Evolutionary conservation across 2,329 filamentous ascomycete species (phyloP).

Genomic region (Talaromyces sp.): DNA sequence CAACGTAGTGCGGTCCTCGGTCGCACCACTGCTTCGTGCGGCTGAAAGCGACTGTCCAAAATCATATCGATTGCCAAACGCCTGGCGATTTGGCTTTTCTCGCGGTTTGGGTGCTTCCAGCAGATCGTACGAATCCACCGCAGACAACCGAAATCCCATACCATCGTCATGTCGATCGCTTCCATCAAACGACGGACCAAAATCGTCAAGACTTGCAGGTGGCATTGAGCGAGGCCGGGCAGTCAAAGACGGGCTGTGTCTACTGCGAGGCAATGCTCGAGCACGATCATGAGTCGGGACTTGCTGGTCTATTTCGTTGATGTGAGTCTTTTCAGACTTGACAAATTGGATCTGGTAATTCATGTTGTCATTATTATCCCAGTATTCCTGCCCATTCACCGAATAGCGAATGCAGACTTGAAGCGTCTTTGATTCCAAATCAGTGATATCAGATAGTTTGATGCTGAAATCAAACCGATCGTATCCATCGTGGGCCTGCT

Average conservation of each 20-base stretch:
- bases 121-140: slow-evolving; percentile 59
- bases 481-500: slow-evolving; percentile 59
- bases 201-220: slow-evolving; percentile 60
- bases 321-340: slow-evolving; percentile 62
- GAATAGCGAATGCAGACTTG: slow-evolving; percentile 87
- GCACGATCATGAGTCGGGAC: slow-evolving; percentile 48
- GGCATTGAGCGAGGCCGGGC: slow-evolving; percentile 47
- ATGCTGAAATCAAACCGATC: slow-evolving; percentile 94
- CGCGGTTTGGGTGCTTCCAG: slow-evolving; percentile 51
- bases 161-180: slow-evolving; percentile 61
- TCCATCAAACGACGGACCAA: slow-evolving; percentile 57
- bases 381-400: slow-evolving; percentile 78
- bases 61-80: slow-evolving; percentile 90
- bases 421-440: slow-evolving; percentile 87
- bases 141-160: slow-evolving; percentile 64
- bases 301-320: slow-evolving; percentile 42
- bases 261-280: slow-evolving; percentile 62
- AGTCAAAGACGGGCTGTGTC: slow-evolving; percentile 49
- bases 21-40: slow-evolving; percentile 60
- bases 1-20: slow-evolving; percentile 60
- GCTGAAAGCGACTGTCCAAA: slow-evolving; percentile 87
- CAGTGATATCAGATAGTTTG: slow-evolving; percentile 82
- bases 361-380: slow-evolving; percentile 83
- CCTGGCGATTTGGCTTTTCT: slow-evolving; percentile 54
- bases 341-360: slow-evolving; percentile 95